These are phyloP conservation scores for Fusarium sp. DNA, from an alignment of 2,329 filamentous ascomycete species.

Conservation along the genomic window DNA sequence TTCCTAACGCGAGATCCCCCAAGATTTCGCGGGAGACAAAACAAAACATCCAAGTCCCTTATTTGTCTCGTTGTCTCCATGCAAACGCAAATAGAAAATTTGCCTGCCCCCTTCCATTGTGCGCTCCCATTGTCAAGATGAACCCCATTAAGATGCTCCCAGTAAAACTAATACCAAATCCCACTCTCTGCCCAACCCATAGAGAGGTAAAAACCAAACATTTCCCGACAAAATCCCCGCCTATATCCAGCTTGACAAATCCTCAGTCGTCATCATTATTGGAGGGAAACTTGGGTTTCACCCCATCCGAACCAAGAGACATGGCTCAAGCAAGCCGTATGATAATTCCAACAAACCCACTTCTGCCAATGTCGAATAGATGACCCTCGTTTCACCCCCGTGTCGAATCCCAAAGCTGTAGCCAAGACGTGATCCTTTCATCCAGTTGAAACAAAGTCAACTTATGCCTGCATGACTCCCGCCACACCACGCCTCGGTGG, in stretches of 20 bases:
- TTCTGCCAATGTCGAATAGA: background rate
- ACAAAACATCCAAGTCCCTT: background rate
- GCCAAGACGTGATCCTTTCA: background rate
- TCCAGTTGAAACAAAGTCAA: background rate
- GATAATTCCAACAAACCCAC: background rate
- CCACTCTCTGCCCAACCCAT: conserved; percentile 1
- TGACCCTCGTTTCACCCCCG: background rate
- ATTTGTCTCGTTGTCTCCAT: conserved; percentile 24
- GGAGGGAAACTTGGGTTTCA: background rate
- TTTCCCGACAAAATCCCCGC: background rate
- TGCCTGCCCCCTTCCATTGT: conserved; percentile 1
- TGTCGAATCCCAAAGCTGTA: background rate
- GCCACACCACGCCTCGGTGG: conserved; percentile 43
- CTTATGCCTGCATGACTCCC: conserved; percentile 44
- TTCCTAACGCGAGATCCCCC: conserved; percentile 18
- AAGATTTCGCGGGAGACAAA: conserved; percentile 19
- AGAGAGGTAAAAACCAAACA: no score
- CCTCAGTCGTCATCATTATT: background rate
- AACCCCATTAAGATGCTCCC: conserved; percentile 18
- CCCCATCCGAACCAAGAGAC: background rate
- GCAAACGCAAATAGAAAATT: conserved; percentile 20
- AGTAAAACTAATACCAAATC: conserved; percentile 12
- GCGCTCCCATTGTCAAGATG: conserved; percentile 16
- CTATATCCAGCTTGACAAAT: background rate
- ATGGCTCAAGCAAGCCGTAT: background rate